These are phyloP conservation scores for Apiospora marii DNA, from an alignment of 2,329 filamentous ascomycete species.

Conservation along the genomic window DNA sequence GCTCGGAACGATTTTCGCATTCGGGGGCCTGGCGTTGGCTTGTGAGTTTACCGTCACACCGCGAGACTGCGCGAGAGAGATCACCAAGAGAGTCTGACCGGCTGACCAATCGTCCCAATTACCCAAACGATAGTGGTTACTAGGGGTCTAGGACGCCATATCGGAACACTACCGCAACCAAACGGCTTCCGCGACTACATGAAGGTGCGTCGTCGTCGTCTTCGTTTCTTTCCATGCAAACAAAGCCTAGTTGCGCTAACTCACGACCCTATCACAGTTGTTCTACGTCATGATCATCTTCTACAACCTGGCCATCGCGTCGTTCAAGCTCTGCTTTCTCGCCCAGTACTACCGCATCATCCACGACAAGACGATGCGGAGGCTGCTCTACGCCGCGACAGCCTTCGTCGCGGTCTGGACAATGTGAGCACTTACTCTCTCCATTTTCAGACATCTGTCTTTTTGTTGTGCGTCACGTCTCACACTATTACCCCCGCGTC, in stretches of 20 bases:
- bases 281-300: constrained; percentile 14
- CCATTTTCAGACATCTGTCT: too few relatives aligned
- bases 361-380: background rate
- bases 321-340: constrained; percentile 14
- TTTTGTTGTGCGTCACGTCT: background rate
- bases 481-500: background rate
- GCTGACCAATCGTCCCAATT: too few relatives aligned
- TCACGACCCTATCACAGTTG: background rate
- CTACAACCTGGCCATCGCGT: background rate
- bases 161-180: constrained; percentile 10
- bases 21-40: background rate
- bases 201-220: background rate
- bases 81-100: background rate
- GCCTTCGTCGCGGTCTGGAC: background rate
- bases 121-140: background rate
- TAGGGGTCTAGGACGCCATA: background rate
- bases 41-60: background rate
- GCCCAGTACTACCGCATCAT: constrained; percentile 21
- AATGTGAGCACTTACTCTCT: background rate
- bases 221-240: background rate
- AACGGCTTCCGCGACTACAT: constrained; percentile 4
- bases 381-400: background rate
- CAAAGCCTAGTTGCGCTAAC: background rate
- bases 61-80: too few relatives aligned
- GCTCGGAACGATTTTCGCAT: background rate